These are phyloP conservation scores for Leccinum fallax DNA, from an alignment of 1,284 basidiomycete species.

Conservation along the genomic window DNA sequence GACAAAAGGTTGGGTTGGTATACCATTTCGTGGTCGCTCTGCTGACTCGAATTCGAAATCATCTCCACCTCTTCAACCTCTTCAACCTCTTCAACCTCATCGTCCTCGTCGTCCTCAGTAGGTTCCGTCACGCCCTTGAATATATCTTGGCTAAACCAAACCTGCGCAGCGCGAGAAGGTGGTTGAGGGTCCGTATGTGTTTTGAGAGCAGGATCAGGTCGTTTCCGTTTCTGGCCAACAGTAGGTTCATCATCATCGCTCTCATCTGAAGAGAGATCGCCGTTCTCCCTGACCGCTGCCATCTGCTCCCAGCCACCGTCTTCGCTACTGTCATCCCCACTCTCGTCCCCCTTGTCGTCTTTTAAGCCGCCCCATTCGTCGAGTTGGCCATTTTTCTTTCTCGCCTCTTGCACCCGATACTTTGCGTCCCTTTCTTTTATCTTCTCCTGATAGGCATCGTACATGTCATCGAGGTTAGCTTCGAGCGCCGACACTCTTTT, in stretches of 20 bases:
- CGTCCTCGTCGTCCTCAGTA: constrained; percentile 33
- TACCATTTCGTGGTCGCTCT: constrained; percentile 43
- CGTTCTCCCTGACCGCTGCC: constrained; percentile 62
- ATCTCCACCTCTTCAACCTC: constrained; percentile 39
- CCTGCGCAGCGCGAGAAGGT: constrained; percentile 52
- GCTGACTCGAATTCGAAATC: constrained; percentile 9
- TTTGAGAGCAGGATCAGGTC: constrained; percentile 40
- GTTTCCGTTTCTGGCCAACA: constrained; percentile 46
- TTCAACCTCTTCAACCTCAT: constrained; percentile 12
- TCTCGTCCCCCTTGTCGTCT: constrained; percentile 49
- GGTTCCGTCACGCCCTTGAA: constrained; percentile 70
- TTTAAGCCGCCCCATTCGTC: constrained; percentile 82
- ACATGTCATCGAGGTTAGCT: constrained; percentile 85
- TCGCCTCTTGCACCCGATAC: constrained; percentile 84
- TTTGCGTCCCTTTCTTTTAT: constrained; percentile 88
- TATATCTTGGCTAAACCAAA: constrained; percentile 97
- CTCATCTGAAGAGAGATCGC: constrained; percentile 62
- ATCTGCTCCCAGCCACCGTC: constrained; percentile 81
- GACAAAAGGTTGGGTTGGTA: constrained; percentile 17
- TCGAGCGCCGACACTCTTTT: constrained; percentile 71
- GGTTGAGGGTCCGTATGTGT: constrained; percentile 45
- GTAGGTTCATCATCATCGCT: constrained; percentile 48
- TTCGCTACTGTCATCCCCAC: constrained; percentile 47
- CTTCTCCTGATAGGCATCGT: constrained; percentile 85
- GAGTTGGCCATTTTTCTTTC: constrained; percentile 72